A percentile compares a stretch with the other conserved stretches of the same genome.
Evolutionary conservation across 257 asterid genomes (phyloP).

Genomic region (Sherardia arvensis): DNA sequence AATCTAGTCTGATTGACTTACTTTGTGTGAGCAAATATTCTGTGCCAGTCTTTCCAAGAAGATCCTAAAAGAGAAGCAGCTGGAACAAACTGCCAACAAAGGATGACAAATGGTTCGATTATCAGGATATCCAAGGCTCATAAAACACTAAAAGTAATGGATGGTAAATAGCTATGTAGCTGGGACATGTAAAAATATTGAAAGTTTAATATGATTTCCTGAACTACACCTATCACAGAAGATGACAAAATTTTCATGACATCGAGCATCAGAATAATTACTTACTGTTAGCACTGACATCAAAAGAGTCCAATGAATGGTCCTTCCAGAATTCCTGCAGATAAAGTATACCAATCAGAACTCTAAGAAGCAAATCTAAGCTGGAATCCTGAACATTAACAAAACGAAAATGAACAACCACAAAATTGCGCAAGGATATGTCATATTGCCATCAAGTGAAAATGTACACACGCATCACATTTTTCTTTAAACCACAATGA

Average conservation of each 20-base stretch:
- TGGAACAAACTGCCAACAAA: conserved; percentile 61
- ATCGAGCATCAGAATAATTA: conserved; percentile 13
- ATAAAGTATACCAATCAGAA: conserved; percentile 9
- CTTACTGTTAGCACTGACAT: conserved; percentile 82
- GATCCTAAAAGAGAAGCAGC: conserved; percentile 79
- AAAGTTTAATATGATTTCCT: not conserved
- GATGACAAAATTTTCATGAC: not conserved
- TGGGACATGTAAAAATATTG: not conserved
- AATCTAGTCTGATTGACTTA: conserved; percentile 17
- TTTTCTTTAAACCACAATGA: not conserved
- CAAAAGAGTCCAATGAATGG: conserved; percentile 82
- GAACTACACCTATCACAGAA: not conserved
- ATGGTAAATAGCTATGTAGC: not conserved
- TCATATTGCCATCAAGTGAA: not conserved
- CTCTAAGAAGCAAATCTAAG: not conserved
- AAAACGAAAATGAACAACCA: not conserved
- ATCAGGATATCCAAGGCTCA: not conserved
- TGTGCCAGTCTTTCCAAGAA: conserved; percentile 81
- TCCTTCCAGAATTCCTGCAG: conserved; percentile 57
- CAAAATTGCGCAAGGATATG: not conserved
- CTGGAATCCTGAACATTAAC: not conserved
- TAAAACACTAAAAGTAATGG: not conserved
- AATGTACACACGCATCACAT: not conserved
- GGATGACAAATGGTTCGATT: not conserved
- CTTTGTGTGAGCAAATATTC: conserved; percentile 65